Evolutionary conservation across 164 flowering plant genomes (phyloP), one percentile per base, ranked within the genome.

Genomic region (Magnolia kwangsiensis): DNA sequence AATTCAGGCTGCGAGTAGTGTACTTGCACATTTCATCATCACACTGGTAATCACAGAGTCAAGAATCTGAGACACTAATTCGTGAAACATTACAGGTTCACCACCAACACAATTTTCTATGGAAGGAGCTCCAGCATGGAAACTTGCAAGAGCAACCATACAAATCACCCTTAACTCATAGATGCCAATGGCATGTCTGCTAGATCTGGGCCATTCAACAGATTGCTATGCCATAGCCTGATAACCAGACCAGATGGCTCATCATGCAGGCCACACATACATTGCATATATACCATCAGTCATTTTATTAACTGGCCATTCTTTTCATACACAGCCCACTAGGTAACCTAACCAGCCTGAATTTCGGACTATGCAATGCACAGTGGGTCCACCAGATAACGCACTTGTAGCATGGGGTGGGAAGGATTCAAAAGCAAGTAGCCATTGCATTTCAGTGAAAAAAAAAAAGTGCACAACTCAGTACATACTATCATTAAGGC

Each of bases 1-100:
- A 77, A 82, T 90, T 94, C 67, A 89, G 82, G 76, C 90, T 78
- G 0, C 97, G 88, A 18, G 98, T 94, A 2, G 92, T 82, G 81
- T 85, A 84, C 76, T 94, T 92, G 90, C 99, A 96, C 51, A 92
- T 90, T 81, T 94, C 99, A 75, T 96, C 98, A 70, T 96, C 98
- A 80, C 99, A 96, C 99, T 96, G 87, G 66, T 65, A 78, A 76
- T 14, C 21, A 20, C 68, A 9, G 4, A 37, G 45, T 37, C 45
- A 37, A 37, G 45, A 37, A 37, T 37, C 45, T 37, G 45, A 37
- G 45, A 37, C 24, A 37, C 24, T 9, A 65, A 65, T 3, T 37
- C 45, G 45, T 37, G 45, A 37, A 37, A 37, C 45, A 37, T 37
- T 37, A 37, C 45, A 37, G 45, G 45, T 37, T 37, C 45, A 37